A percentile compares a stretch with the other conserved stretches of the same genome.
phyloP scores from a whole-genome alignment of 495 filamentous ascomycete species.

The Neurospora intermedia region DNA sequence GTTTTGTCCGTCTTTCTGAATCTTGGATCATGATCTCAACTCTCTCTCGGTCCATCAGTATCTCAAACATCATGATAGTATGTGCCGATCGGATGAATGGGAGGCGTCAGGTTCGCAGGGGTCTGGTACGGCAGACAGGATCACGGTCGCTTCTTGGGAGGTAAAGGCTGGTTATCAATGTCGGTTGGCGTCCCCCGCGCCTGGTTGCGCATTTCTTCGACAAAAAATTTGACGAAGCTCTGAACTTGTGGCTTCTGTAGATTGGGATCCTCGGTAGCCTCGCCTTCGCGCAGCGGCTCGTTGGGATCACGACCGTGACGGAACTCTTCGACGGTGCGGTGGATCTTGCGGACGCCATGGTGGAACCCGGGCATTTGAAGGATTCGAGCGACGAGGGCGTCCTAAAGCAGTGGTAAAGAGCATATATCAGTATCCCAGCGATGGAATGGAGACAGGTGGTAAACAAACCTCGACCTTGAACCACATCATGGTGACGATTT shows the following conservation, averaged over 20 bases:
- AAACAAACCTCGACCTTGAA: not conserved
- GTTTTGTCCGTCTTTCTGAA: not conserved
- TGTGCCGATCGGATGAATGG: not conserved
- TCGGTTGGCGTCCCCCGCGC: slow-evolving; percentile 22
- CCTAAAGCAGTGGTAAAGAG: not conserved
- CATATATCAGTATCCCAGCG: not conserved
- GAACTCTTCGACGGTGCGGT: slow-evolving; percentile 27
- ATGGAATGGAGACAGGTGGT: not conserved
- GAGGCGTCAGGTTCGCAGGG: not conserved
- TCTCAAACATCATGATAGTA: not conserved
- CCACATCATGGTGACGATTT: not conserved
- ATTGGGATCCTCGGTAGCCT: slow-evolving; percentile 18
- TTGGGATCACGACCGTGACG: slow-evolving; percentile 29
- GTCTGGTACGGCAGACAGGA: not conserved
- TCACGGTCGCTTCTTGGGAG: slow-evolving; percentile 11
- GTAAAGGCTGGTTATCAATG: not conserved
- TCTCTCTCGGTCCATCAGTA: not conserved
- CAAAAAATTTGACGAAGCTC: slow-evolving; percentile 25
- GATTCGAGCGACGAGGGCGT: slow-evolving; percentile 4
- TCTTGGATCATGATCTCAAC: not conserved
- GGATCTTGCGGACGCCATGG: slow-evolving; percentile 29
- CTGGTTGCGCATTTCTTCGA: slow-evolving; percentile 30
- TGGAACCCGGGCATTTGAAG: slow-evolving; percentile 29
- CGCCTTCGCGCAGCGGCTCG: slow-evolving; percentile 31
- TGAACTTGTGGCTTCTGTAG: not conserved